Conservation (phyloP, 306 rosid species). For the Hylodesmum podocarpum region DNA sequence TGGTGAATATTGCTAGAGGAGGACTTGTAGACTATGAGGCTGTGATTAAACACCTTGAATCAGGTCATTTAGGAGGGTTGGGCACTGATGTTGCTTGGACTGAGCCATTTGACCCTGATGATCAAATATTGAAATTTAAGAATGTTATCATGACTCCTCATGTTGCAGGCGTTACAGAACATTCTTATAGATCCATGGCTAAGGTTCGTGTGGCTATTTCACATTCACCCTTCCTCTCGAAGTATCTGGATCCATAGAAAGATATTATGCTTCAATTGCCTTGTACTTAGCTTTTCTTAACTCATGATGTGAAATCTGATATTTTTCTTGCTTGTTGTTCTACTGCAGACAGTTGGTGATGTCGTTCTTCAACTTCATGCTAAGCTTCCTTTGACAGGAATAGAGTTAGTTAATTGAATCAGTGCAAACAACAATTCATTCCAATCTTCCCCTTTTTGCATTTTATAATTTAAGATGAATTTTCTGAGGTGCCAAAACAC, state of each 20-base stretch:
- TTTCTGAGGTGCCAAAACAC: background rate
- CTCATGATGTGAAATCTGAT: slow-evolving; percentile 20
- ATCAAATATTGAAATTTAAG: slow-evolving; percentile 62
- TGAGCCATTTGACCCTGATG: slow-evolving; percentile 82
- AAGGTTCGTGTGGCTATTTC: slow-evolving; percentile 57
- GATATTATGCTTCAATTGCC: background rate
- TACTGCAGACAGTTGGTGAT: slow-evolving; percentile 71
- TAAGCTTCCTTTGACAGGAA: slow-evolving; percentile 65
- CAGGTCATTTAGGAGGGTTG: slow-evolving; percentile 82
- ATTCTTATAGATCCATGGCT: slow-evolving; percentile 79
- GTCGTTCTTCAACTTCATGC: slow-evolving; percentile 73
- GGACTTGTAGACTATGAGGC: slow-evolving; percentile 70
- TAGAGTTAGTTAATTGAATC: slow-evolving; percentile 70
- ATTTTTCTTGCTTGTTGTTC: slow-evolving; percentile 4
- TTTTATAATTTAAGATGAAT: background rate
- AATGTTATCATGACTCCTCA: slow-evolving; percentile 88
- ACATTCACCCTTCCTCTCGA: background rate
- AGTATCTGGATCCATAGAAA: background rate
- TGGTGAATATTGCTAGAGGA: slow-evolving; percentile 83
- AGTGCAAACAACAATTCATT: background rate
- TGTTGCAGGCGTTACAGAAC: slow-evolving; percentile 84
- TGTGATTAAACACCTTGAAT: slow-evolving; percentile 51
- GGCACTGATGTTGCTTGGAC: slow-evolving; percentile 92
- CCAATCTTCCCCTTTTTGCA: background rate
- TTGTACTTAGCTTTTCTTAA: background rate